These are phyloP conservation scores for Paraphoma sp. DNA, from an alignment of 2,329 filamentous ascomycete genomes.

Conservation along the genomic window DNA sequence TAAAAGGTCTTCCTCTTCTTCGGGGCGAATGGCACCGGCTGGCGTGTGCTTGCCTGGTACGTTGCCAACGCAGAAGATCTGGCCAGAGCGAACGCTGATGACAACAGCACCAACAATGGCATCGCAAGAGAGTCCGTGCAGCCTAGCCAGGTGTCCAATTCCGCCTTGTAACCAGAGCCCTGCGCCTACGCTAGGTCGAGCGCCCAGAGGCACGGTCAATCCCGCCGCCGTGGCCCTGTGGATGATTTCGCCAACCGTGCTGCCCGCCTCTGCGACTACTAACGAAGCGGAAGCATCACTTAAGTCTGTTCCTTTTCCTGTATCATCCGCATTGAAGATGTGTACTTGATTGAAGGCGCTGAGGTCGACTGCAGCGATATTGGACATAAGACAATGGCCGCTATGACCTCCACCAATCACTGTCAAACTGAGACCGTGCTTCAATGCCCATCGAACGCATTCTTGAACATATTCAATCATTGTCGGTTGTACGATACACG, in stretches of 20 bases:
- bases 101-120: constrained; percentile 66
- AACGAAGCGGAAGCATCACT: constrained; percentile 36
- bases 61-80: constrained; percentile 59
- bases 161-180: constrained; percentile 71
- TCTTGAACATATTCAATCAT: constrained; percentile 58
- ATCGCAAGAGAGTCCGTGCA: constrained; percentile 66
- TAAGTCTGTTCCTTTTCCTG: constrained; percentile 13
- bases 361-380: constrained; percentile 66
- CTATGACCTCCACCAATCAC: constrained; percentile 67
- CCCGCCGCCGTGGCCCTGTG: constrained; percentile 53
- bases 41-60: constrained; percentile 58
- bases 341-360: constrained; percentile 60
- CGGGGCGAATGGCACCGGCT: constrained; percentile 48
- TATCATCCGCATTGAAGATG: constrained; percentile 41
- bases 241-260: constrained; percentile 63
- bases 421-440: constrained; percentile 54
- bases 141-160: constrained; percentile 65
- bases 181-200: constrained; percentile 68
- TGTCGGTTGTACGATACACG: constrained; percentile 56
- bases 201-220: constrained; percentile 64
- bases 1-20: constrained; percentile 60
- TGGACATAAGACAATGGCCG: constrained; percentile 62
- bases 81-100: constrained; percentile 58
- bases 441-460: constrained; percentile 64
- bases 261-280: constrained; percentile 63